phyloP scores from a whole-genome alignment of 768 basidiomycete species.

The Suillus hirtellus region DNA sequence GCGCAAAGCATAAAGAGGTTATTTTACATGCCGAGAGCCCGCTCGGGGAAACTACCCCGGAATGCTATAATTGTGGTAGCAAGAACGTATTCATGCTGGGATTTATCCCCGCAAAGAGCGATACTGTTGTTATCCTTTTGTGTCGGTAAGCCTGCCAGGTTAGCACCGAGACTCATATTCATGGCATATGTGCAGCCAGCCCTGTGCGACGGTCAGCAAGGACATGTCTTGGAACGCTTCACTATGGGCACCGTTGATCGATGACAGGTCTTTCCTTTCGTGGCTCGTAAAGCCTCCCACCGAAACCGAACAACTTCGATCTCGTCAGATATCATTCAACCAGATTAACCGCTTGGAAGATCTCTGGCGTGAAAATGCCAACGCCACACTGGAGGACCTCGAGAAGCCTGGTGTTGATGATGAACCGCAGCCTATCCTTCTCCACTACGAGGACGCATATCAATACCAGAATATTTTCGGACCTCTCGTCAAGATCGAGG shows the following conservation, averaged over 20 bases:
- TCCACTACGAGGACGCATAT: conserved; percentile 97
- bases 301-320: conserved; percentile 93
- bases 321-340: conserved; percentile 94
- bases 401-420: conserved; percentile 98
- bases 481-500: conserved; percentile 98
- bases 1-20: conserved; percentile 99
- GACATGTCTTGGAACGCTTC: conserved; percentile 99
- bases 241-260: conserved; percentile 97
- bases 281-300: conserved; percentile 98
- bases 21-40: conserved; percentile 94
- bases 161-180: not conserved
- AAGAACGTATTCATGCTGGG: conserved; percentile 99
- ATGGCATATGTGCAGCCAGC: conserved; percentile 64
- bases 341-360: conserved; percentile 98
- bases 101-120: conserved; percentile 98
- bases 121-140: conserved; percentile 95
- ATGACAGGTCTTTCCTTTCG: conserved; percentile 97
- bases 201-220: conserved; percentile 94
- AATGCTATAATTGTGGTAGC: conserved; percentile 99
- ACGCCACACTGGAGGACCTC: conserved; percentile 92
- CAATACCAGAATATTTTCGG: conserved; percentile 99
- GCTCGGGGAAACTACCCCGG: conserved; percentile 94
- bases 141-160: conserved; percentile 69
- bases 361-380: conserved; percentile 95
- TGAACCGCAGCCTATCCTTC: conserved; percentile 88